Evolutionary conservation across 768 basidiomycete genomes (phyloP).

Genomic region (Cyclocybe aegerita): DNA sequence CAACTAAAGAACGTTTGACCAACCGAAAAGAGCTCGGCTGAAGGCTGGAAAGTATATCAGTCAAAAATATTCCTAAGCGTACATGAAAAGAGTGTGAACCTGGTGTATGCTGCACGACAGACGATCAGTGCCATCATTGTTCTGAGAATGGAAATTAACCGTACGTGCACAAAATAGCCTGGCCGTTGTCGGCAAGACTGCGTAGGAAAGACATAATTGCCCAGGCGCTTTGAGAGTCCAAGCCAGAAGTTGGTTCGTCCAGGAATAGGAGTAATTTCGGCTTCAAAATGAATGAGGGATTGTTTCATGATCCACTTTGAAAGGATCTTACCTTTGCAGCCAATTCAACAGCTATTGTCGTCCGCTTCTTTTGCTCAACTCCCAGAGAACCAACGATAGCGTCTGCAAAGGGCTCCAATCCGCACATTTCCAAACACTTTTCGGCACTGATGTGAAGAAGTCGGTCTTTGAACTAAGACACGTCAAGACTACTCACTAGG

Average conservation of each 20-base stretch:
- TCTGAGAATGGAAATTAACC: conserved; percentile 17
- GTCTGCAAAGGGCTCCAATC: conserved; percentile 58
- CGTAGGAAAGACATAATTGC: conserved; percentile 75
- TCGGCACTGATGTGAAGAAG: conserved; percentile 29
- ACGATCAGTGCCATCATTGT: background rate
- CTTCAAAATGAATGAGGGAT: conserved; percentile 30
- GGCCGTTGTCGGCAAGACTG: conserved; percentile 76
- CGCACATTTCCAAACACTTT: conserved; percentile 61
- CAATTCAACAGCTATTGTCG: conserved; percentile 85
- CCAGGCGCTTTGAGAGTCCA: conserved; percentile 88
- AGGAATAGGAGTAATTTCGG: conserved; percentile 81
- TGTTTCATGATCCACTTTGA: background rate
- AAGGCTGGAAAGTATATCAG: conserved; percentile 47
- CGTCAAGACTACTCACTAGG: conserved; percentile 55
- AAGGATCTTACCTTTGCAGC: conserved; percentile 69
- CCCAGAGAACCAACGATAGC: conserved; percentile 67
- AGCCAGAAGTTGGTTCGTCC: conserved; percentile 87
- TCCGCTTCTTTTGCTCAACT: conserved; percentile 75
- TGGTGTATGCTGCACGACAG: conserved; percentile 39
- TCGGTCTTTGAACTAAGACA: background rate
- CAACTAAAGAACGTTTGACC: background rate
- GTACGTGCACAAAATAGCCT: conserved; percentile 88
- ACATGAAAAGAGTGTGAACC: conserved; percentile 12
- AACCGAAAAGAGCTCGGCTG: conserved; percentile 77
- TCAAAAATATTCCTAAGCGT: background rate